Base-by-base conservation (phyloP, 192 early-diverging fungal genomes). In the Gryganskiella cystojenkinii region DNA sequence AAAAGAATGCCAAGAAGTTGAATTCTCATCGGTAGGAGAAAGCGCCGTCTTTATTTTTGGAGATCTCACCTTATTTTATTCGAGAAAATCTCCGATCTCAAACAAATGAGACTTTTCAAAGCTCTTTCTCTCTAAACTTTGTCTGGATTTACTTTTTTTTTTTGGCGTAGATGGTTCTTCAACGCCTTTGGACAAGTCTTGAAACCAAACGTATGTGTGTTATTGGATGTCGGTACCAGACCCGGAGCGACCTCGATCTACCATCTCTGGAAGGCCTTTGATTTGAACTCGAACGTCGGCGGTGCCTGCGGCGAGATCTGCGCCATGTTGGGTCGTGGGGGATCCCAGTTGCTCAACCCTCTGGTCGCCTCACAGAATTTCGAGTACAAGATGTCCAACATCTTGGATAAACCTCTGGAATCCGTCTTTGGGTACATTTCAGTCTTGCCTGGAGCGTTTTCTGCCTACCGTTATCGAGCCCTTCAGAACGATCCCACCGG, bases 1-100 rank as follows among this genome's bases (percentile, higher is more conserved):
- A 95, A 82, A 91, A 93, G 82, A 95, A 95, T 70, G 87, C 88
- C 42, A 95, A 94, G 74, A 95, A 95, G 74, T 92, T 95, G 70
- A 95, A 91, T 51, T 90, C 85, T 25, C 88, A 89, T 73, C 76
- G 87, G 53, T 33, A 50, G 49, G 11, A 25, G 20, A 7, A n/a
- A 19, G n/a, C n/a, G n/a, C n/a, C n/a, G n/a, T n/a, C n/a, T n/a
- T n/a, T n/a, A n/a, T n/a, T n/a, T n/a, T n/a, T n/a, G n/a, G n/a
- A n/a, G n/a, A n/a, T n/a, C n/a, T n/a, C n/a, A n/a, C n/a, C n/a
- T n/a, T n/a, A n/a, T n/a, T n/a, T n/a, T n/a, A n/a, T n/a, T n/a
- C n/a, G n/a, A n/a, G n/a, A n/a, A 50, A 11, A 19, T 3, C 17
- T 19, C 49, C 17, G 2, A 50, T 50, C 1, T 13, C 49, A 45